Evolutionary conservation across 495 filamentous ascomycete genomes (phyloP), one percentile per base, ranked within the genome.

Genomic region (Daldinia vernicosa): DNA sequence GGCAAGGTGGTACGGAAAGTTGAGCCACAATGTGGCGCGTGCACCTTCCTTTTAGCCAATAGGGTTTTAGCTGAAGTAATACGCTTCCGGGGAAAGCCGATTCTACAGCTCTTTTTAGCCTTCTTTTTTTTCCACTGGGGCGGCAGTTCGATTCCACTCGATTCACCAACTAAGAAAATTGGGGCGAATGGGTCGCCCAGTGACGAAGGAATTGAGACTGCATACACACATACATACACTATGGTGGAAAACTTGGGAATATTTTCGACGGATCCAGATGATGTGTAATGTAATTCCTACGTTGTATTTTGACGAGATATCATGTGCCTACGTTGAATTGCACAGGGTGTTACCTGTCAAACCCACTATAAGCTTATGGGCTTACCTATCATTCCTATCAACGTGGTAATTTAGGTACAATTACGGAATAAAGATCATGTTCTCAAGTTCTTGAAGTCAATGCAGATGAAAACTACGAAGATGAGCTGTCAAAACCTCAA

Each of bases 41-140:
- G 71, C 62, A 14, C 24, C 11, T 15, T 32, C 12, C 19, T 37
- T 54, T 15, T 4, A 14, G 39, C 75, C 75, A 77, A 77, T 77
- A 47, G 59, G 45, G 32, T 35, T 24, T 1, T 6, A 6, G 45
- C 50, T 64, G 60, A 75, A 74, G 69, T 77, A 77, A 75, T 76
- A 74, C 73, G 60, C 17, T 69, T 61, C 74, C 75, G 75, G 74
- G 70, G 70, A 65, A 72, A 72, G 59, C 70, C 75, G 75, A 68
- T 55, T 68, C 45, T 35, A 39, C 17, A 62, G 22, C 47, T 61
- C 67, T 51, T 54, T 54, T 53, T 22, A 37, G 11, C n/a, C 15
- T 59, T 56, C 27, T 61, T 45, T n/a, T 11, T 24, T 30, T 39
- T 35, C 14, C 33, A 14, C 32, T 58, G 55, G 32, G 22, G 55